Conservation (phyloP, 176 grass and related monocot genomes). For the Zea luxurians region DNA sequence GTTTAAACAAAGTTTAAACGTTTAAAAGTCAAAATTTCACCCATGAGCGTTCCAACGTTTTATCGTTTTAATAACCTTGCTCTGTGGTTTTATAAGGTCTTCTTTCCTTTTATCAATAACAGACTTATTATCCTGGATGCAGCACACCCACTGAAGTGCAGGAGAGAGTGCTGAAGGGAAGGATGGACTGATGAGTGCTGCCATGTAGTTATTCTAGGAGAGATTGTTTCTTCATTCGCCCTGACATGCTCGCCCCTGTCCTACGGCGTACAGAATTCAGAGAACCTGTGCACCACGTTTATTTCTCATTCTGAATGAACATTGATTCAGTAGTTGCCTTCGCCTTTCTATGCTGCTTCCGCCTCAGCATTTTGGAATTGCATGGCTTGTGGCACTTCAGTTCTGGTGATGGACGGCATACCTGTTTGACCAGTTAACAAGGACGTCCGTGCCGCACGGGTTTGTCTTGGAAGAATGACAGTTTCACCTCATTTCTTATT, state of each 20-base stretch:
- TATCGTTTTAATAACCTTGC: too few relatives aligned
- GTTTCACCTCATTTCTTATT: slow-evolving; percentile 18
- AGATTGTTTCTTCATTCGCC: slow-evolving; percentile 29
- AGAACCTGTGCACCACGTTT: slow-evolving; percentile 19
- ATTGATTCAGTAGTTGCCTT: slow-evolving; percentile 19
- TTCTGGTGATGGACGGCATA: not conserved
- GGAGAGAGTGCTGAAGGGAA: slow-evolving; percentile 82
- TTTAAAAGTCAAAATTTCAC: too few relatives aligned
- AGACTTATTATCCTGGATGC: slow-evolving; percentile 18
- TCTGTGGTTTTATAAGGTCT: not conserved
- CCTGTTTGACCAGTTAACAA: slow-evolving; percentile 32
- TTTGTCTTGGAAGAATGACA: slow-evolving; percentile 9
- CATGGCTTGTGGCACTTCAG: not conserved
- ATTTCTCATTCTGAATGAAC: slow-evolving; percentile 21
- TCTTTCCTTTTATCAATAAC: not conserved
- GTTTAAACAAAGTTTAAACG: too few relatives aligned
- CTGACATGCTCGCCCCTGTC: not conserved
- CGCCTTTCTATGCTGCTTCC: not conserved
- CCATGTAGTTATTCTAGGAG: not conserved
- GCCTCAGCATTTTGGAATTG: not conserved
- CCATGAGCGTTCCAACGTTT: too few relatives aligned
- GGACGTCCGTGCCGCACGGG: not conserved
- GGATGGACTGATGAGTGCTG: slow-evolving; percentile 81
- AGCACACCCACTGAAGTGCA: slow-evolving; percentile 88
- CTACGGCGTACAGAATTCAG: slow-evolving; percentile 20